Percentiles rank a stretch among this genome's conserved stretches.
Conservation (phyloP, 2,329 filamentous ascomycete genomes). For the Aspergillus sp. region DNA sequence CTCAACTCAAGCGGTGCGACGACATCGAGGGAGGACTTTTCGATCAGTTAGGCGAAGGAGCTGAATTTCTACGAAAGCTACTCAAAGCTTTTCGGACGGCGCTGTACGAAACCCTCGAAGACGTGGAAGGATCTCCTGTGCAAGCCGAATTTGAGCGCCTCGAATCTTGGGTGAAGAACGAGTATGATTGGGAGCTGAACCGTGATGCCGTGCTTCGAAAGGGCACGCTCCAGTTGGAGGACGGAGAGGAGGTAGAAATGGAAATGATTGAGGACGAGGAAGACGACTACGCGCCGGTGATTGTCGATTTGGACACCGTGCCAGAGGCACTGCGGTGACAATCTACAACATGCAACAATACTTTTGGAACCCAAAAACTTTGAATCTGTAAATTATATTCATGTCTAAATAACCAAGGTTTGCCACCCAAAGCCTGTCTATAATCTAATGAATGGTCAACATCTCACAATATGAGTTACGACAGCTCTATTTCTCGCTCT, state of each 20-base stretch:
- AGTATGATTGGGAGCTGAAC: constrained; percentile 63
- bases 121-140: constrained; percentile 41
- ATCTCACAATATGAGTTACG: neutral
- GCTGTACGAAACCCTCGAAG: constrained; percentile 52
- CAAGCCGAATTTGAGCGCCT: constrained; percentile 60
- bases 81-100: constrained; percentile 57
- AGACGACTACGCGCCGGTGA: constrained; percentile 66
- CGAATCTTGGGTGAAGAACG: constrained; percentile 57
- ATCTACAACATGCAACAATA: neutral
- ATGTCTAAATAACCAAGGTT: neutral
- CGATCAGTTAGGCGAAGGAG: constrained; percentile 56
- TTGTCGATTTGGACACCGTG: constrained; percentile 55
- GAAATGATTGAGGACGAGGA: constrained; percentile 64
- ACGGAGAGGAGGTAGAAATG: constrained; percentile 66
- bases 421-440: neutral
- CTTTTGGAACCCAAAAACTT: neutral
- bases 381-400: neutral
- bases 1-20: constrained; percentile 60
- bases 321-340: constrained; percentile 8
- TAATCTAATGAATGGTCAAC: constrained; percentile 2
- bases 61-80: constrained; percentile 56
- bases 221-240: constrained; percentile 65
- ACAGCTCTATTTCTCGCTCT: constrained; percentile 40
- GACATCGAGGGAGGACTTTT: constrained; percentile 66
- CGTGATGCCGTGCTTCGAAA: constrained; percentile 57